Evolutionary conservation across 768 basidiomycete species (phyloP), one percentile per base, ranked within the genome.

Genomic region (Tricholoma bakamatsutake): DNA sequence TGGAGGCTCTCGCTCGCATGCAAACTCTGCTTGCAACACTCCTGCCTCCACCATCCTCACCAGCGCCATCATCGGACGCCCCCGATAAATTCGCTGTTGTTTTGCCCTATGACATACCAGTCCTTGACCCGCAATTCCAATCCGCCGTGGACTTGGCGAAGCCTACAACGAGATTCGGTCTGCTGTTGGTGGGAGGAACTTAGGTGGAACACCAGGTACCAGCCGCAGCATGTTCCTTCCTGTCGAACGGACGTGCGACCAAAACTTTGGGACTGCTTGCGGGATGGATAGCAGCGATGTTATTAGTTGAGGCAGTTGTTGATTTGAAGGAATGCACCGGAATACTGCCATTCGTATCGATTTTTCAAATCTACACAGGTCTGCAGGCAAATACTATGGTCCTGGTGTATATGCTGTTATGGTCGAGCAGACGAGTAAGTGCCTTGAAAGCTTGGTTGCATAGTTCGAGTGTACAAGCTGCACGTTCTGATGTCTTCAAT

Each of bases 131-230:
- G 57, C 74, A 78, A 24, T 81, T 82, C 63, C 78, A 82, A 50
- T 70, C 83, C 35, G 80, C 82, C 28, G 64, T 90, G 42, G 80
- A 85, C 37, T 67, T 88, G 31, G 85, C 83, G 18, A 88, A 87
- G 60, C 82, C 88, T 15, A 83, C 84, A 39, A 77, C 87, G 42
- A 77, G 90, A 55, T 90, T 93, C 69, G 88, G 88, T 13, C 72
- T 91, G 64, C 70, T 93, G 46, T 75, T 90, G 55, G 76, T 88
- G 55, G 85, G 81, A 61, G 85, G 81, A 61, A 67, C 70, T 57
- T 65, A 68, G 56, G 4, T n/a, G 1, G 12, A n/a, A 24, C 21
- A 24, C 21, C 21, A 3, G 21, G 3, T 24, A 24, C 21, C 21
- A 24, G 2, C 21, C 21, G 21, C 3, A 24, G 21, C 21, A 24